Base-by-base conservation (phyloP, 2,329 filamentous ascomycete species). In the Orbilia brochopaga region DNA sequence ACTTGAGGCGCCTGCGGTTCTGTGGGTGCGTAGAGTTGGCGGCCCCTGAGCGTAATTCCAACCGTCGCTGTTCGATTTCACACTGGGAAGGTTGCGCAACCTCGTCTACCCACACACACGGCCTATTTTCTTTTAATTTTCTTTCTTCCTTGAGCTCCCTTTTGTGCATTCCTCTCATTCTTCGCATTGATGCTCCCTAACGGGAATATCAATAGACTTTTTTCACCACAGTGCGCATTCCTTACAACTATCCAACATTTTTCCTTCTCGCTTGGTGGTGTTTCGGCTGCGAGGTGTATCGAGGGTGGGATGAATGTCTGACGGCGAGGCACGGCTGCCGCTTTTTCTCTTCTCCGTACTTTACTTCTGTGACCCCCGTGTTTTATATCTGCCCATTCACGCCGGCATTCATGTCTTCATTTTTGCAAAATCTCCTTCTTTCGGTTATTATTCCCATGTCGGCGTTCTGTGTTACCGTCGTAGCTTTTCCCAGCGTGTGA, bases 1-100 rank as follows among this genome's bases (percentile, higher is more conserved):
- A 2, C 57, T 67, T 6, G 75, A 77, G 50, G 74, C 74, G 15
- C 75, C 76, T 13, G 76, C 76, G 23, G 75, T 76, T 37, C 63
- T 77, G 37, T 77, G 76, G 76, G 73, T 76, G 23, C 57, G 63
- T 50, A 58, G 62, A 53, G 69, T 67, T 15, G 69, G 63, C n/a
- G 63, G 62, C 27, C 59, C 59, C 44, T 64, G 52, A 67, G 19
- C 59, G 37, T 37, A 21, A 37, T 52, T 53, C 19, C 58, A 42
- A 54, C 23, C 11, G 19, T 15, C 40, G 17, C 4, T 5, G 44
- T 23, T 30, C 30, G n/a, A 2, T 53, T 27, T 21, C 19, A 4
- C 15, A 46, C 15, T 5, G 42, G 15, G 42, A n/a, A n/a, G 15
- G 23, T 21, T 23, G 10, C 17, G 19, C 11, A 51, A 51, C 11